A percentile compares a stretch with the other conserved stretches of the same genome.
Evolutionary conservation across 495 filamentous ascomycete genomes (phyloP).

Genomic region (Evernia prunastri): DNA sequence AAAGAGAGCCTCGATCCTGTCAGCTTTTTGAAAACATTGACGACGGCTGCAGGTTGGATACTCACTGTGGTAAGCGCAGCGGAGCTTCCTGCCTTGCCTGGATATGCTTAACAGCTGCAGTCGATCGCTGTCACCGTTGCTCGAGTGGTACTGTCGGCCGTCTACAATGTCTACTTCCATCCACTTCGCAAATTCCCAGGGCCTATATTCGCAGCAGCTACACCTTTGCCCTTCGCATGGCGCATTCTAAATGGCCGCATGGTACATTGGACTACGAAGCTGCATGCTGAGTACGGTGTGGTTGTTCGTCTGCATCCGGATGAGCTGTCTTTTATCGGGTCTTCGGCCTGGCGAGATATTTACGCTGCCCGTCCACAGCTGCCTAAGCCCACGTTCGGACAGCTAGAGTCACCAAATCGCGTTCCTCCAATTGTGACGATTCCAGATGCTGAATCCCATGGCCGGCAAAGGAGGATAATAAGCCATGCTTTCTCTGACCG

Average conservation of each 20-base stretch:
- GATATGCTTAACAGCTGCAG: background rate
- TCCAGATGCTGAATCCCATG: conserved; percentile 29
- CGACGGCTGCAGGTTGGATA: conserved; percentile 5
- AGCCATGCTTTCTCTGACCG: conserved; percentile 29
- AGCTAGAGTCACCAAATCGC: conserved; percentile 2
- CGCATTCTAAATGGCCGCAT: conserved; percentile 16
- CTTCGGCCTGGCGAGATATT: conserved; percentile 25
- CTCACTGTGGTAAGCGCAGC: conserved; percentile 5
- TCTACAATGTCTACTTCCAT: conserved; percentile 46
- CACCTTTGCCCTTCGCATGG: conserved; percentile 20
- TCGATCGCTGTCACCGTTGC: background rate
- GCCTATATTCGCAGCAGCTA: conserved; percentile 30
- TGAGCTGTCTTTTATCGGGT: conserved; percentile 34
- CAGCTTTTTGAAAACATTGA: background rate
- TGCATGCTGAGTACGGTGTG: conserved; percentile 37
- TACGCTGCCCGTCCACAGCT: conserved; percentile 21
- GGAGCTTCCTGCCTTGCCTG: background rate
- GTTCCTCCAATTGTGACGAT: background rate
- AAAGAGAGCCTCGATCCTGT: background rate
- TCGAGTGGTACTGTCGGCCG: conserved; percentile 10
- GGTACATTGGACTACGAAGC: conserved; percentile 19
- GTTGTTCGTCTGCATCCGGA: conserved; percentile 37
- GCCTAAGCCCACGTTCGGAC: conserved; percentile 15
- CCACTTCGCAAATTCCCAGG: conserved; percentile 45
- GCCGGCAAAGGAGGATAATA: conserved; percentile 28